These are phyloP conservation scores for Veloporphyrellus conicus DNA, from an alignment of 1,284 basidiomycete species.

Conservation along the genomic window DNA sequence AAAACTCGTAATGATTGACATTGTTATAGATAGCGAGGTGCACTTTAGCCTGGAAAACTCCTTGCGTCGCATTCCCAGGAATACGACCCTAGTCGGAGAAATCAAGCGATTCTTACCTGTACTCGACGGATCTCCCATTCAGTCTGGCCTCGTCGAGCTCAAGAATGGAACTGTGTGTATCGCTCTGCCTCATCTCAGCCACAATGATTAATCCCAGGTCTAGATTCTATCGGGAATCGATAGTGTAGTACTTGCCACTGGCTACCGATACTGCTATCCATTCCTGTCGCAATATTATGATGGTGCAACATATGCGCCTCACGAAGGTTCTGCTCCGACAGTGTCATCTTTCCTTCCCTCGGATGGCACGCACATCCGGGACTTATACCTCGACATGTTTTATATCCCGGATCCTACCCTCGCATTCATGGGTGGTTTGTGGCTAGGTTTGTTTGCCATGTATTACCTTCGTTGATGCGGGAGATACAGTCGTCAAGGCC, in stretches of 20 bases:
- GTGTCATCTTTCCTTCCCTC: conserved; percentile 11
- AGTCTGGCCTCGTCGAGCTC: conserved; percentile 12
- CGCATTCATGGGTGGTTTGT: conserved; percentile 15
- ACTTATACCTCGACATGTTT: conserved; percentile 18
- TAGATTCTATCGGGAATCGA: conserved; percentile 17
- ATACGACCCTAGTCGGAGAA: conserved; percentile 17
- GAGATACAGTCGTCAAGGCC: neutral
- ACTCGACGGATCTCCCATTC: conserved; percentile 7
- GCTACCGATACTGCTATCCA: conserved; percentile 11
- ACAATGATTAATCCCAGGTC: neutral
- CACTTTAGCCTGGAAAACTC: neutral
- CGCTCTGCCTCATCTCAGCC: neutral
- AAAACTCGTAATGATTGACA: neutral
- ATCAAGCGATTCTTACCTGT: conserved; percentile 12
- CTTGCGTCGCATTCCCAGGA: conserved; percentile 8
- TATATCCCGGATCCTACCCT: conserved; percentile 18
- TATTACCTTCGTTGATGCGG: neutral
- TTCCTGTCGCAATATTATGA: conserved; percentile 19
- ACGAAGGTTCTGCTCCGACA: neutral
- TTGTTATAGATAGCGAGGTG: neutral
- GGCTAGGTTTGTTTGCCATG: neutral
- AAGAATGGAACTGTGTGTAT: conserved; percentile 14
- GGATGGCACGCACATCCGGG: conserved; percentile 14
- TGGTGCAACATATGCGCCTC: conserved; percentile 1
- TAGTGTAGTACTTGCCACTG: conserved; percentile 10